Evolutionary conservation across 2,329 filamentous ascomycete species (phyloP), one percentile per base, ranked within the genome.

Genomic region (Exophiala alcalophila): DNA sequence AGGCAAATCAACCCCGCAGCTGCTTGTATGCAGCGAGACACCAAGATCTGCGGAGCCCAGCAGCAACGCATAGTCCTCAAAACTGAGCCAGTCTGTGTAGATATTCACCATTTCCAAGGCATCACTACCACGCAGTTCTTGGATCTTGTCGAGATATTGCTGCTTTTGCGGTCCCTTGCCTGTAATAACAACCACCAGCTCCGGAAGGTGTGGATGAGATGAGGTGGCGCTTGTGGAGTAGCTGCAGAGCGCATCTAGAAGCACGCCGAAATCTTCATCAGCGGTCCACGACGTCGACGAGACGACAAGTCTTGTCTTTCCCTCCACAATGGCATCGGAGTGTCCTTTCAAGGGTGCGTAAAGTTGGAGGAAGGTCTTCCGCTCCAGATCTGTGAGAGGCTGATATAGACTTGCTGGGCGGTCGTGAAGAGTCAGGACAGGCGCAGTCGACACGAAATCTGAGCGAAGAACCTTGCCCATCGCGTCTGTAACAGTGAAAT

Each of bases 241-340:
- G 5, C 69, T 65, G 8, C 86, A 80, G 0, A 98, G 72, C 0
- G 89, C 90, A 36, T 89, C 81, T 3, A 98, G 82, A 2, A 98
- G 75, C 4, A 98, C 67, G 1, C 81, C 83, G 62, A 98, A 97
- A 64, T 98, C 91, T 64, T 98, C 92, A 59, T 98, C 92, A 0
- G 89, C 80, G 0, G 92, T 98, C 92, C 92, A 98, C 8, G 90
- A 96, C 0, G 92, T 98, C 44, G 89, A 92, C 67, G 87, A 94
- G 25, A 97, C 86, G 5, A 98, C 67, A 2, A 98, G 73, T 20
- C 77, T 80, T 40, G 78, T 77, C 6, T 69, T 69, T 4, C 78
- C 77, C 11, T 71, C 66, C 15, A 78, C 59, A 21, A 91, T 77
- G 37, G 76, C 70, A 5, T 75, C 61, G 1, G 79, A 80, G 34